phyloP scores from a whole-genome alignment of 1,284 basidiomycete species.

The Ceratobasidium papillatum region DNA sequence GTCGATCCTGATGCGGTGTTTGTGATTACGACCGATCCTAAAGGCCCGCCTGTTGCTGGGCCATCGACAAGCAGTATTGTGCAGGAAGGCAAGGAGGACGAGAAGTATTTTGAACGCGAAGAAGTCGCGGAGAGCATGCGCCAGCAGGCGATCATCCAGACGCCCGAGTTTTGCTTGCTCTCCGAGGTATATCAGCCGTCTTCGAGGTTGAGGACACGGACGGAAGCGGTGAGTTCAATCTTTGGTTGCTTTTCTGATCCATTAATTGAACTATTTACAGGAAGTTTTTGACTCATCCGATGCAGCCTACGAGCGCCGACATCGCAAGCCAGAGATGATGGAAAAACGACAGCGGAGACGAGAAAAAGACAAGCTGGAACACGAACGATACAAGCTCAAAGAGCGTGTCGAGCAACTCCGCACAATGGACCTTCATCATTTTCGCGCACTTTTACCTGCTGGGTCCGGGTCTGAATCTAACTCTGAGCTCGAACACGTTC shows the following conservation, averaged over 20 bases:
- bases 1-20: constrained; percentile 72
- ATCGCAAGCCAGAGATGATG: constrained; percentile 85
- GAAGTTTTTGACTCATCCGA: constrained; percentile 79
- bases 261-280: constrained; percentile 51
- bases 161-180: constrained; percentile 69
- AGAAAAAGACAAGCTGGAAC: constrained; percentile 89
- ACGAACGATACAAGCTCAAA: constrained; percentile 90
- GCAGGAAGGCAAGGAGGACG: constrained; percentile 49
- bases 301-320: constrained; percentile 82
- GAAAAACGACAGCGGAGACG: constrained; percentile 85
- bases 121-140: constrained; percentile 74
- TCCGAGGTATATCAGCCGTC: constrained; percentile 68
- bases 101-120: constrained; percentile 76
- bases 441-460: constrained; percentile 54
- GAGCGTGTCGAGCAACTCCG: constrained; percentile 86
- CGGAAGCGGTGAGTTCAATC: constrained; percentile 68
- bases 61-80: constrained; percentile 65
- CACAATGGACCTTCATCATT: constrained; percentile 73
- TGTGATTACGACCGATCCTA: constrained; percentile 72
- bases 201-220: constrained; percentile 63
- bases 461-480: constrained; percentile 54
- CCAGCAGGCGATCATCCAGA: constrained; percentile 73
- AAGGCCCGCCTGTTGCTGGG: constrained; percentile 33
- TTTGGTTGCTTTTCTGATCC: constrained; percentile 42
- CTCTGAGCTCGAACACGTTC: constrained; percentile 73